Conservation (phyloP, 371 early-diverging fungal species). For the Mucor mucedo region DNA sequence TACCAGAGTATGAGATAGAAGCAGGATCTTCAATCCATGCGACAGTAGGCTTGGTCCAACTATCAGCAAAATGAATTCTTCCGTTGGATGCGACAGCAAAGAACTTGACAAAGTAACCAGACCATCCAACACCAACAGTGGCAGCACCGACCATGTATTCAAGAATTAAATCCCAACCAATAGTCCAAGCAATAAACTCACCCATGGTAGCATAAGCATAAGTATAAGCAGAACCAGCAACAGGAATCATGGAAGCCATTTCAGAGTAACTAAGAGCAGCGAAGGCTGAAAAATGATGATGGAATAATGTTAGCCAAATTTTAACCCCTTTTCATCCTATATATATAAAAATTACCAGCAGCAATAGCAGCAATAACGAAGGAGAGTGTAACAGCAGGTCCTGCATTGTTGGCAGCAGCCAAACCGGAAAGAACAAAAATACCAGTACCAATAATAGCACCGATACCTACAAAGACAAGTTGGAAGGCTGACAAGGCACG, state of each 20-base stretch:
- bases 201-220: constrained; percentile 87
- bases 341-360: constrained; percentile 39
- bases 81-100: constrained; percentile 61
- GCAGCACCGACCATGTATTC: constrained; percentile 84
- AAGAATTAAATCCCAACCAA: constrained; percentile 87
- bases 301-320: background rate
- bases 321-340: too few species aligned
- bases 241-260: constrained; percentile 83
- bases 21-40: constrained; percentile 55
- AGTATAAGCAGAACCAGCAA: constrained; percentile 85
- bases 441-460: constrained; percentile 77
- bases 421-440: constrained; percentile 72
- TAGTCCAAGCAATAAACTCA: constrained; percentile 81
- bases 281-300: constrained; percentile 41
- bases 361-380: constrained; percentile 78
- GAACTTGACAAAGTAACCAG: constrained; percentile 76
- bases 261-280: constrained; percentile 85
- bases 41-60: constrained; percentile 69
- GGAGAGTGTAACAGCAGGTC: constrained; percentile 82
- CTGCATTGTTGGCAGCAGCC: constrained; percentile 78
- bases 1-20: constrained; percentile 49
- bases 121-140: constrained; percentile 79
- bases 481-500: constrained; percentile 52
- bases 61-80: constrained; percentile 39
- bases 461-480: constrained; percentile 64